A percentile compares a stretch with the other conserved stretches of the same genome.
These are phyloP conservation scores for Barnettozyma sp. DNA, from an alignment of 805 yeast genomes.

Conservation along the genomic window DNA sequence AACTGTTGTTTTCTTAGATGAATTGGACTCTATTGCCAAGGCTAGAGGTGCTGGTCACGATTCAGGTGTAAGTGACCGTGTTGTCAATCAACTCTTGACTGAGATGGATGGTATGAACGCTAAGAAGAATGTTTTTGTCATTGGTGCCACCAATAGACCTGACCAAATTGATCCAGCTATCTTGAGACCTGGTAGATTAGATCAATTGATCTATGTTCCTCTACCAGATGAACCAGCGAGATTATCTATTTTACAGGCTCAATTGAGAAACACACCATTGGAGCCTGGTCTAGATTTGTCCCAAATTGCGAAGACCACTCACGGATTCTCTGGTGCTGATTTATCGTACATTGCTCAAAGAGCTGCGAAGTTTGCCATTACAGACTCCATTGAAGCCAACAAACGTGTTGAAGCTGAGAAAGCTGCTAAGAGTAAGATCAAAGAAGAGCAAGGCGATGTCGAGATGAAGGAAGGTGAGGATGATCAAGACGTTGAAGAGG, in stretches of 20 bases:
- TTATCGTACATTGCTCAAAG: slow-evolving; percentile 95
- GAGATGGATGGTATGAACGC: slow-evolving; percentile 99
- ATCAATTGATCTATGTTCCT: slow-evolving; percentile 97
- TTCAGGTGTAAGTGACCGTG: slow-evolving; percentile 95
- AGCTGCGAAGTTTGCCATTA: slow-evolving; percentile 97
- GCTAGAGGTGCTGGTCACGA: slow-evolving; percentile 98
- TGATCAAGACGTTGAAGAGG: slow-evolving; percentile 43
- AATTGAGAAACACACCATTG: slow-evolving; percentile 95
- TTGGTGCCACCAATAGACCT: slow-evolving; percentile 99
- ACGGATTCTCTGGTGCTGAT: slow-evolving; percentile 99
- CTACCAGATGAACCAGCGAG: slow-evolving; percentile 95
- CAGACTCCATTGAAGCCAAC: slow-evolving; percentile 91
- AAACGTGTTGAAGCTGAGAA: slow-evolving; percentile 38
- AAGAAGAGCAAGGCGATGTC: slow-evolving; percentile 42
- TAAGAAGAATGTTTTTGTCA: slow-evolving; percentile 95
- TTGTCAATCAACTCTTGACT: slow-evolving; percentile 89
- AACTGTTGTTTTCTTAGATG: slow-evolving; percentile 96
- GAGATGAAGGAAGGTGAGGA: slow-evolving; percentile 32
- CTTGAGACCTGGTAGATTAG: slow-evolving; percentile 97
- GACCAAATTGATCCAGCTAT: slow-evolving; percentile 99
- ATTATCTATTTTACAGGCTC: slow-evolving; percentile 88
- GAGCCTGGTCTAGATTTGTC: slow-evolving; percentile 91
- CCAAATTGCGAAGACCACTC: slow-evolving; percentile 89
- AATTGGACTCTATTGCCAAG: slow-evolving; percentile 95
- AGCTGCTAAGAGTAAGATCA: slow-evolving; percentile 34